Evolutionary conservation across 73 alveolate genomes (phyloP).

Genomic region (Paraurostyla sp.): DNA sequence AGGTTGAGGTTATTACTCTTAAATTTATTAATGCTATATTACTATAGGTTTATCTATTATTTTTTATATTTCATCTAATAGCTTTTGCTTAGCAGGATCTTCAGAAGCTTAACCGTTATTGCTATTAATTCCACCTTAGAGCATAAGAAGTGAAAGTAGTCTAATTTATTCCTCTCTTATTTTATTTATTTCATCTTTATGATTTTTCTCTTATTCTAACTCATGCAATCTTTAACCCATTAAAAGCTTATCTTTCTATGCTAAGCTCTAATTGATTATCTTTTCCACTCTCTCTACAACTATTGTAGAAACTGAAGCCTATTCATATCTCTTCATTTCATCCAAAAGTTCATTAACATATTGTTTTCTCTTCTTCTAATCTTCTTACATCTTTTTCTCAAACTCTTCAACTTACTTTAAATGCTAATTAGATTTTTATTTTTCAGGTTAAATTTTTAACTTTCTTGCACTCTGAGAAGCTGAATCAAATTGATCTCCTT

Average conservation of each 20-base stretch:
- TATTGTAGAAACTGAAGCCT: conserved; percentile 52
- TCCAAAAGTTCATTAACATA: conserved; percentile 15
- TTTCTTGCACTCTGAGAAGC: not conserved
- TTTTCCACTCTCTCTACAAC: conserved; percentile 56
- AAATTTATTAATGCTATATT: not conserved
- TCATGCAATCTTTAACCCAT: conserved; percentile 47
- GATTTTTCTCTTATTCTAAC: conserved; percentile 14
- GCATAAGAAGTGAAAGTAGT: not conserved
- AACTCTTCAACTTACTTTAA: not conserved
- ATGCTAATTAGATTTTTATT: not conserved
- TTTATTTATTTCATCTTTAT: conserved; percentile 45
- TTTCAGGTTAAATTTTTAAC: not conserved
- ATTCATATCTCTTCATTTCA: conserved; percentile 45
- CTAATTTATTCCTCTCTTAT: conserved; percentile 49
- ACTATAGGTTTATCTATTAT: conserved; percentile 36
- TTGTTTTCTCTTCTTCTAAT: not conserved
- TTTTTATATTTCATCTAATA: not conserved
- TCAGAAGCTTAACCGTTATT: not conserved
- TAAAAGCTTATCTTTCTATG: conserved; percentile 29
- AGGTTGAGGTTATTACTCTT: not conserved
- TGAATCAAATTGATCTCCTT: not conserved
- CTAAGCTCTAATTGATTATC: conserved; percentile 15
- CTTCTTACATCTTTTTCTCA: conserved; percentile 11
- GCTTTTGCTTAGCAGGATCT: not conserved
- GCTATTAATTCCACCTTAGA: conserved; percentile 7